phyloP scores from a whole-genome alignment of 2,329 filamentous ascomycete species.

The Onygena corvina region DNA sequence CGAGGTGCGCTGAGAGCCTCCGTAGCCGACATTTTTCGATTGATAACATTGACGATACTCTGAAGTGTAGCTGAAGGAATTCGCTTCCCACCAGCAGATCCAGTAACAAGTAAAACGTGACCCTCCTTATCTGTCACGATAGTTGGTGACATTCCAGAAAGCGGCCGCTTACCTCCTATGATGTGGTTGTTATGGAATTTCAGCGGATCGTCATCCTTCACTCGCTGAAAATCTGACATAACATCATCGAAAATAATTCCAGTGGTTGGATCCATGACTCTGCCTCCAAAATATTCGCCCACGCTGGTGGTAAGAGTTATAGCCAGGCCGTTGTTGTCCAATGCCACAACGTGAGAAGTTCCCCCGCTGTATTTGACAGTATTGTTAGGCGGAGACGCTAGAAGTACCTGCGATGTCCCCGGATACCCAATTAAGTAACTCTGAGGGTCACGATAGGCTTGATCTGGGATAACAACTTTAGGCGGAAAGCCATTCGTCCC shows the following conservation, averaged over 20 bases:
- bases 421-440: not conserved
- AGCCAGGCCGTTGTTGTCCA: constrained; percentile 61
- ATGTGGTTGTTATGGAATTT: constrained; percentile 59
- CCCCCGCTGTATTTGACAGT: constrained; percentile 21
- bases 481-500: not conserved
- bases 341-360: constrained; percentile 48
- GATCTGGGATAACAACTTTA: not conserved
- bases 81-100: constrained; percentile 66
- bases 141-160: constrained; percentile 69
- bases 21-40: constrained; percentile 47
- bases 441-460: not conserved
- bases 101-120: constrained; percentile 54
- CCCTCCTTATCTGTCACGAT: constrained; percentile 56
- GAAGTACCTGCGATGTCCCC: not conserved
- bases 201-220: constrained; percentile 34
- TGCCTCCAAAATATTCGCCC: constrained; percentile 72
- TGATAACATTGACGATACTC: constrained; percentile 59
- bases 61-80: constrained; percentile 73
- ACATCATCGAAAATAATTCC: constrained; percentile 63
- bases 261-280: constrained; percentile 65
- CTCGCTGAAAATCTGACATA: constrained; percentile 71
- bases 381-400: constrained; percentile 42
- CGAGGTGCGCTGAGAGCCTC: constrained; percentile 55
- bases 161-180: constrained; percentile 59
- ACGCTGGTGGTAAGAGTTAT: constrained; percentile 76